Conservation (phyloP, 768 basidiomycete species). For the Pleurotus giganteus region DNA sequence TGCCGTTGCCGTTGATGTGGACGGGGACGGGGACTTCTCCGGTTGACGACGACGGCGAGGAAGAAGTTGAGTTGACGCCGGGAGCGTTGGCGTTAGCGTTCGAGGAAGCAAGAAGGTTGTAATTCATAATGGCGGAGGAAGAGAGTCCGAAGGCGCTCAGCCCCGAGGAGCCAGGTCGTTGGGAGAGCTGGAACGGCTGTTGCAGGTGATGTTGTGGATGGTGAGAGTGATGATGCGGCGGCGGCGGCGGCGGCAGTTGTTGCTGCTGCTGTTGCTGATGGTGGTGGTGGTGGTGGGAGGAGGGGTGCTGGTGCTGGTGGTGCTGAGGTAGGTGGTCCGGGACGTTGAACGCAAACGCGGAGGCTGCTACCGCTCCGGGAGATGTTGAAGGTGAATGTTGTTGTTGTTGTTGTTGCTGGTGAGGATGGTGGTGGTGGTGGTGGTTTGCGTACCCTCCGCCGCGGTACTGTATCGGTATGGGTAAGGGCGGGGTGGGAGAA, state of each 20-base stretch:
- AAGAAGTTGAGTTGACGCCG: no score
- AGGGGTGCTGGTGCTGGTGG: not conserved
- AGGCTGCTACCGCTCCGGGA: not conserved
- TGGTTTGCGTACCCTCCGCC: not conserved
- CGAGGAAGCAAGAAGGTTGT: not conserved
- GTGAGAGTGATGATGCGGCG: not conserved
- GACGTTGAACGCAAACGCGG: not conserved
- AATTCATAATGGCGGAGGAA: not conserved
- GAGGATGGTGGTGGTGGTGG: not conserved
- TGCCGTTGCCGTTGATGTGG: no score
- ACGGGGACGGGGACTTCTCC: no score
- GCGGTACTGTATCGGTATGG: not conserved
- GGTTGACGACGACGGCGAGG: no score
- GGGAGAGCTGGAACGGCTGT: not conserved
- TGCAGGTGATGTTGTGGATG: not conserved
- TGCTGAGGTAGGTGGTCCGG: not conserved
- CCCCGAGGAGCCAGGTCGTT: not conserved
- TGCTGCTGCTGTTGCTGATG: not conserved
- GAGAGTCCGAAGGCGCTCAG: slow-evolving; percentile 3
- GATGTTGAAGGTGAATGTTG: not conserved
- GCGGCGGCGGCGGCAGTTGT: no score
- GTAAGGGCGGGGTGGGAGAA: not conserved
- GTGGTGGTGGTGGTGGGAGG: not conserved
- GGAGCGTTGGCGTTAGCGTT: no score
- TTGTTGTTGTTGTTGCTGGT: not conserved